Percentiles rank a stretch among this genome's conserved stretches.
phyloP scores from a whole-genome alignment of 208 protist genomes.

The Trypanosoma mega region DNA sequence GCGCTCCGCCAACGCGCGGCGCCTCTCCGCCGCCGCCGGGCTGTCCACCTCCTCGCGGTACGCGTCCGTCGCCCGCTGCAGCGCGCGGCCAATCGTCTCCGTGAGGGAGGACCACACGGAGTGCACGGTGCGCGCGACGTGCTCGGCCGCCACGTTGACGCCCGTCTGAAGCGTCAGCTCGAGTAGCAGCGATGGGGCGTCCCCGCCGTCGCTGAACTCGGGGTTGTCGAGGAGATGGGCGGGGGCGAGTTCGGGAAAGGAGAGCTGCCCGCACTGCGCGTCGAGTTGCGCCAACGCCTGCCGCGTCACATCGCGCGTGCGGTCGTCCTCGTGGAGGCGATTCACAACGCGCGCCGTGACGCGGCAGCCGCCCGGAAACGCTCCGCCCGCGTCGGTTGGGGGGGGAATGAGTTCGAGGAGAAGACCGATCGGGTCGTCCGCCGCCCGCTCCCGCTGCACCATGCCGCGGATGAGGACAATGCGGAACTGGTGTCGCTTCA shows the following conservation, averaged over 20 bases:
- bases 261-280: slow-evolving; percentile 33
- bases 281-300: slow-evolving; percentile 32
- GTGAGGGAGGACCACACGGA: slow-evolving; percentile 62
- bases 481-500: slow-evolving; percentile 64
- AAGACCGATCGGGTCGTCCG: slow-evolving; percentile 45
- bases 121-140: slow-evolving; percentile 51
- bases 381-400: slow-evolving; percentile 19
- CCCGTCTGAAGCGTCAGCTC: slow-evolving; percentile 57
- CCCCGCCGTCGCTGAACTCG: slow-evolving; percentile 35
- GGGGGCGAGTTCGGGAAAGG: slow-evolving; percentile 56
- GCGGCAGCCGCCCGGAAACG: slow-evolving; percentile 49
- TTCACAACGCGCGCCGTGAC: slow-evolving; percentile 51
- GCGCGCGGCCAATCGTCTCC: slow-evolving; percentile 45
- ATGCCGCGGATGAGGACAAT: slow-evolving; percentile 69
- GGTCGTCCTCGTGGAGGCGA: slow-evolving; percentile 6
- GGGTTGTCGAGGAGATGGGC: slow-evolving; percentile 28
- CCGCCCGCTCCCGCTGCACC: slow-evolving; percentile 15
- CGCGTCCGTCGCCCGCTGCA: slow-evolving; percentile 38
- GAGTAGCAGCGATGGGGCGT: slow-evolving; percentile 30
- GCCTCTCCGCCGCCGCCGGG: too few species aligned
- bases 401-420: slow-evolving; percentile 75
- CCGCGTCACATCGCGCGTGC: slow-evolving; percentile 24
- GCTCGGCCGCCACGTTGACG: slow-evolving; percentile 60
- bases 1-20: background rate
- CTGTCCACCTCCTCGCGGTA: slow-evolving; percentile 37